A percentile compares a stretch with the other conserved stretches of the same genome.
These are phyloP conservation scores for Exserohilum turcica DNA, from an alignment of 2,329 filamentous ascomycete genomes.

Conservation along the genomic window DNA sequence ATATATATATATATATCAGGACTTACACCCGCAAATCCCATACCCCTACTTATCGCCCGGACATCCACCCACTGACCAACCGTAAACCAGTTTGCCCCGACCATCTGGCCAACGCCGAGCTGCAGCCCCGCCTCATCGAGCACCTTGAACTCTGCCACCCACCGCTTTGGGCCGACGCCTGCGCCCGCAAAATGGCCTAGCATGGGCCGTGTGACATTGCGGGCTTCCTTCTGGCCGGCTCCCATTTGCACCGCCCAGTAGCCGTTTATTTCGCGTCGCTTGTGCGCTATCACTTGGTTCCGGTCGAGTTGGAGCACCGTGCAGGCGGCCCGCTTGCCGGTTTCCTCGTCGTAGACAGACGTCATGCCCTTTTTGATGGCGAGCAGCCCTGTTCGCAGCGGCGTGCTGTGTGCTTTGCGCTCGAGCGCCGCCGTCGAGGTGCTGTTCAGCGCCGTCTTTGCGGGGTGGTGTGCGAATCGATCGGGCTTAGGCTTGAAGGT, in stretches of 20 bases:
- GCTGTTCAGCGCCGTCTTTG: slow-evolving; percentile 59
- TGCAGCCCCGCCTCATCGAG: slow-evolving; percentile 72
- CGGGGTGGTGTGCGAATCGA: slow-evolving; percentile 60
- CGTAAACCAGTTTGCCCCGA: slow-evolving; percentile 89
- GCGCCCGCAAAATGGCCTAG: slow-evolving; percentile 87
- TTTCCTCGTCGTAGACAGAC: slow-evolving; percentile 77
- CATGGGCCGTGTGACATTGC: slow-evolving; percentile 79
- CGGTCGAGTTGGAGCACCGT: slow-evolving; percentile 93
- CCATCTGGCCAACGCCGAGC: slow-evolving; percentile 72
- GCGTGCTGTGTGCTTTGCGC: slow-evolving; percentile 62
- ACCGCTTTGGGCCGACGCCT: slow-evolving; percentile 80
- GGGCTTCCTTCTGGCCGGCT: slow-evolving; percentile 71
- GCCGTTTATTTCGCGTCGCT: slow-evolving; percentile 78
- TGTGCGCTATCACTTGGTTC: slow-evolving; percentile 86
- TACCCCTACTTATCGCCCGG: slow-evolving; percentile 76
- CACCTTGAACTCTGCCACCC: slow-evolving; percentile 87
- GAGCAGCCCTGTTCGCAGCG: slow-evolving; percentile 77
- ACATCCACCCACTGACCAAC: slow-evolving; percentile 91
- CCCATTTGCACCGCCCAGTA: slow-evolving; percentile 96
- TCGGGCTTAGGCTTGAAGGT: slow-evolving; percentile 57
- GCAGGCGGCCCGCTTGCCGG: slow-evolving; percentile 78
- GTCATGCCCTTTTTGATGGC: slow-evolving; percentile 97
- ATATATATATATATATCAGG: background rate
- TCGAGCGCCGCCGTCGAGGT: slow-evolving; percentile 64
- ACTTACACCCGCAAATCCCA: slow-evolving; percentile 83